phyloP scores from a whole-genome alignment of 2,329 filamentous ascomycete species.

The Xylaria hypoxylon region DNA sequence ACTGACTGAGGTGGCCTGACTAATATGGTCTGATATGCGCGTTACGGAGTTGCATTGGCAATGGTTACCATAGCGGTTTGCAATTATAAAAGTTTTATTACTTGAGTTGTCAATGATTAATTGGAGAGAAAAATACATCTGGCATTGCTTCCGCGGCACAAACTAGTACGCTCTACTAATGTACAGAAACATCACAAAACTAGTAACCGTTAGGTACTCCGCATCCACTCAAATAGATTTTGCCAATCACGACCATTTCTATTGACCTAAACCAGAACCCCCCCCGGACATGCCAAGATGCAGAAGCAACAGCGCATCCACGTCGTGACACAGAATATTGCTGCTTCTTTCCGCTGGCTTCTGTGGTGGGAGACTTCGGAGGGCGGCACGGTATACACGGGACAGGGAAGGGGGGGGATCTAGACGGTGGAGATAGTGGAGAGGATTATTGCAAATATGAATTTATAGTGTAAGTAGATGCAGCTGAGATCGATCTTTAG shows the following conservation, averaged over 20 bases:
- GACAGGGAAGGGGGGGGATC: neutral
- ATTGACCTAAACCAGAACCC: constrained; percentile 19
- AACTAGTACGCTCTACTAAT: neutral
- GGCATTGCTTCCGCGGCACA: constrained; percentile 15
- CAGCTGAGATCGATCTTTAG: constrained; percentile 35
- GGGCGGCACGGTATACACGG: neutral
- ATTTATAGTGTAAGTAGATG: constrained; percentile 17
- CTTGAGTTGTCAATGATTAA: constrained; percentile 18
- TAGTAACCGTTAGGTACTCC: constrained; percentile 13
- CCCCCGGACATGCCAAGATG: constrained; percentile 17
- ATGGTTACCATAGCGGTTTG: constrained; percentile 13
- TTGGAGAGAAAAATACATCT: neutral
- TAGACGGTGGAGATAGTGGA: constrained; percentile 22
- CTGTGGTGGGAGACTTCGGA: constrained; percentile 2
- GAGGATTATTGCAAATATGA: constrained; percentile 28
- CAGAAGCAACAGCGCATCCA: constrained; percentile 23
- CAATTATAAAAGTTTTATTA: constrained; percentile 14
- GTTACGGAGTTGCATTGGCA: constrained; percentile 19
- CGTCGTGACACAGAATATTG: constrained; percentile 1
- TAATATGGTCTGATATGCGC: constrained; percentile 16
- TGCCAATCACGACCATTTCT: constrained; percentile 25
- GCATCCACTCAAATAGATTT: constrained; percentile 7
- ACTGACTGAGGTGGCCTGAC: constrained; percentile 14
- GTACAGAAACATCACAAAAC: constrained; percentile 9
- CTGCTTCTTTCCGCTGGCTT: constrained; percentile 6